Base-by-base conservation (phyloP, 306 rosid genomes). In the Sechiopsis laciniata region DNA sequence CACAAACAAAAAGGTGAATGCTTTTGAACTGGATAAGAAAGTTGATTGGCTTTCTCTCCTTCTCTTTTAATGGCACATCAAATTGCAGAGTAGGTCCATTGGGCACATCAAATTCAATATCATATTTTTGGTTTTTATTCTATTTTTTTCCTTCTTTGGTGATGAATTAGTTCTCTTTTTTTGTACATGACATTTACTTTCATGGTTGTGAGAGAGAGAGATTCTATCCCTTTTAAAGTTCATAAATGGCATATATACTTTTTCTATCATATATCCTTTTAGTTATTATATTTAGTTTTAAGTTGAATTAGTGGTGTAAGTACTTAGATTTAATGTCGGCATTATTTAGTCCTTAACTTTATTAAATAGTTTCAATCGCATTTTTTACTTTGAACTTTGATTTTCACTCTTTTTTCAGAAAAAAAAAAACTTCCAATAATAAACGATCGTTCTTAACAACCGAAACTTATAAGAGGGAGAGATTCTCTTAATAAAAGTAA, bases 11-110 rank as follows among this genome's bases (percentile, higher is more conserved):
- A 26, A 58, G 10, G 16, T 35, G 19, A 19, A 65, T 54, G 26
- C 9, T 67, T 67, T 67, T 45, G n/a, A 67, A 19, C 46, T 67
- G 72, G 72, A 46, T 67, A 67, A 67, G 55, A 67, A 67, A 46
- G 71, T 65, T 17, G 48, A 40, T 65, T 42, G 50, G 71, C 71
- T 65, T 65, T 65, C 71, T 17, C 20, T 42, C 71, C 15, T 63
- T 63, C 71, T 65, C 29, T 37, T 17, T 67, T 20, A 45, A 42
- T 12, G 52, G 55, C 72, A 45, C 72, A 46, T 67, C 54, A 66
- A 42, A 66, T 40, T 66, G 55, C 29, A 40, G 72, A 13, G 53
- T 45, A 45, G 54, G 32, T 19, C 72, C 72, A 66, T 45, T 66
- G 20, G 21, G 45, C 7, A 60, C 66, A 62, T 35, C 69, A 16